Percentiles rank a stretch among this genome's conserved stretches.
Evolutionary conservation across 257 asterid species (phyloP).

Genomic region (Scutellaria baicalensis): DNA sequence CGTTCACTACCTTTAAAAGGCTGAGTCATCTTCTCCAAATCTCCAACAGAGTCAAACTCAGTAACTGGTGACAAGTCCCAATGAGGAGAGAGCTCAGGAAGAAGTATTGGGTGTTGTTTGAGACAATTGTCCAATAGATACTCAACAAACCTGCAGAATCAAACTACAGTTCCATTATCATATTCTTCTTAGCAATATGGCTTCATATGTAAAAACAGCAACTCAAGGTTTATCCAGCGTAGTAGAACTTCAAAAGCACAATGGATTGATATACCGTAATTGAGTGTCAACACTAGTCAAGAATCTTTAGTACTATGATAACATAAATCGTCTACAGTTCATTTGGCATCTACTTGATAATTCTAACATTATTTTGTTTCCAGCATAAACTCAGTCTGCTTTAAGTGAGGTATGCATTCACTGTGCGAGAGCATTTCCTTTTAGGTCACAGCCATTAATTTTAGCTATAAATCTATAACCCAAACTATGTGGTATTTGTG

Average conservation of each 20-base stretch:
- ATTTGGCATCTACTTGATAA: background rate
- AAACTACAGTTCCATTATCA: constrained; percentile 14
- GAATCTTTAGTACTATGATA: background rate
- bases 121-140: constrained; percentile 58
- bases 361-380: background rate
- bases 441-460: background rate
- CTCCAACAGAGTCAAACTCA: constrained; percentile 36
- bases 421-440: background rate
- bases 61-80: constrained; percentile 28
- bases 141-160: constrained; percentile 60
- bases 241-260: background rate
- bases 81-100: constrained; percentile 65
- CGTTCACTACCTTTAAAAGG: constrained; percentile 35
- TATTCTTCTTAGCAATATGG: constrained; percentile 8
- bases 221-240: background rate
- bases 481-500: background rate
- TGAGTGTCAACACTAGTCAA: background rate
- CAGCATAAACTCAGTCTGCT: background rate
- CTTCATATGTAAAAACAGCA: background rate
- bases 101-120: constrained; percentile 40
- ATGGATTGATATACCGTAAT: background rate
- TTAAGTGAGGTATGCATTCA: constrained; percentile 1
- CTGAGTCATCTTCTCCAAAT: constrained; percentile 46
- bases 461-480: background rate
- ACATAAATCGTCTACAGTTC: background rate